Evolutionary conservation across 192 early-diverging fungal species (phyloP), one percentile per base, ranked within the genome.

Genomic region (Rhizophagus clarus): DNA sequence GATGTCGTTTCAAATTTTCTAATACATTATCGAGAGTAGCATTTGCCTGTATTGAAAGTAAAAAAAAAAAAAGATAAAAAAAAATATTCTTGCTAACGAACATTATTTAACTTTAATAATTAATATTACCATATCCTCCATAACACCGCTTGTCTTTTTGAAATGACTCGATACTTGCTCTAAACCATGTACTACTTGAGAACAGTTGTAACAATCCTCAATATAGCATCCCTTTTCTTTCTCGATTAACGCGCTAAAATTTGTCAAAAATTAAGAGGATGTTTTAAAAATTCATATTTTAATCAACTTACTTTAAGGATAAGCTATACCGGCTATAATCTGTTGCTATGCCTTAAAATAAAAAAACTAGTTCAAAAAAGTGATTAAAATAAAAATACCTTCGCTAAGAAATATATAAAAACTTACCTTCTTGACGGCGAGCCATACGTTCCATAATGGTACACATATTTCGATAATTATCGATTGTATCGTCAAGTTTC

Each of bases 1-100:
- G 88, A 67, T 91, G 87, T 42, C 87, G 80, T 72, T 92, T 93
- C 51, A 93, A 62, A 83, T 81, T 87, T 68, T 93, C 92, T 6
- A 92, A 80, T 64, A 92, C 82, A 0, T 83, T 87, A 61, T 88
- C 88, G 11, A 85, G 84, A 68, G 83, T 80, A 22, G 84, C 69
- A 61, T 34, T 37, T 7, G 84, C 84, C 76, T 88, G 60, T 12
- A 20, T 62, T 74, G 15, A 83, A 82, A 4, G 83, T 79, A n/a
- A 4, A 26, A n/a, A 40, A 10, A 8, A 24, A n/a, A 72, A 49
- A n/a, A 37, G 51, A 49, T 24, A 2, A 72, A 24, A 4, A 20
- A 29, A 15, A 11, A 22, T 40, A 31, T 24, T 22, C n/a, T 72
- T 1, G 12, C 8, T 11, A 4, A 83, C 81, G 22, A 87, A 72